These are phyloP conservation scores for Ganoderma lingzhi DNA, from an alignment of 1,284 basidiomycete genomes.

Conservation along the genomic window DNA sequence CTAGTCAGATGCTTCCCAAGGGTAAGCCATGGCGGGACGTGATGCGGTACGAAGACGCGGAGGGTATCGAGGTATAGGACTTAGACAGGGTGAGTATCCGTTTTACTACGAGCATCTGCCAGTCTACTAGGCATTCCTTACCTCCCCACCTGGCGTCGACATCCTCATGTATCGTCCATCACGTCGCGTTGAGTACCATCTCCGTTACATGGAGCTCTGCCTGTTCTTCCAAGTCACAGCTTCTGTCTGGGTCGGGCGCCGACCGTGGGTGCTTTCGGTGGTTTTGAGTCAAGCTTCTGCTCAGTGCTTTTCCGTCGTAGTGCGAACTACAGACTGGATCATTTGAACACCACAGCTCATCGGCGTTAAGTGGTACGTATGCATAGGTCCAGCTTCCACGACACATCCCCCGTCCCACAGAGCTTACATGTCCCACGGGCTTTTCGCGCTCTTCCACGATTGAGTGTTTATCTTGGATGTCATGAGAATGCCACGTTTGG, in stretches of 20 bases:
- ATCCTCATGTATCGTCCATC: not conserved
- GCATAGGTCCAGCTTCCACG: not conserved
- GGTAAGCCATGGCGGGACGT: conserved; percentile 64
- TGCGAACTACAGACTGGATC: conserved; percentile 13
- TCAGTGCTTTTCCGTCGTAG: conserved; percentile 8
- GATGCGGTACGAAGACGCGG: conserved; percentile 34
- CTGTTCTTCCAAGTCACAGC: conserved; percentile 10
- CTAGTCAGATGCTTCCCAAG: conserved; percentile 51
- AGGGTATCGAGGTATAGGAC: conserved; percentile 8
- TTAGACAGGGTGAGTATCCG: conserved; percentile 2
- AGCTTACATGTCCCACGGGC: not conserved
- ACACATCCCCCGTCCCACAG: not conserved
- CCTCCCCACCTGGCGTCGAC: not conserved
- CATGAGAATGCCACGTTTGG: conserved; percentile 6
- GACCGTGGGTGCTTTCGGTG: conserved; percentile 11
- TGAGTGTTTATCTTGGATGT: conserved; percentile 2
- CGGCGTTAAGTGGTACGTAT: not conserved
- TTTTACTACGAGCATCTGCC: not conserved
- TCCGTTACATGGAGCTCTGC: not conserved
- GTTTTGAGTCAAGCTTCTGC: not conserved
- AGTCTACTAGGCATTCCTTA: conserved; percentile 1
- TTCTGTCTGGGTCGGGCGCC: conserved; percentile 8
- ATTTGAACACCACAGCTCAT: conserved; percentile 2
- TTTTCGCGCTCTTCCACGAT: not conserved
- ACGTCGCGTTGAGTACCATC: conserved; percentile 6